Evolutionary conservation across 2,329 filamentous ascomycete genomes (phyloP), one percentile per base, ranked within the genome.

Genomic region (Purpureocillium lavendulum): DNA sequence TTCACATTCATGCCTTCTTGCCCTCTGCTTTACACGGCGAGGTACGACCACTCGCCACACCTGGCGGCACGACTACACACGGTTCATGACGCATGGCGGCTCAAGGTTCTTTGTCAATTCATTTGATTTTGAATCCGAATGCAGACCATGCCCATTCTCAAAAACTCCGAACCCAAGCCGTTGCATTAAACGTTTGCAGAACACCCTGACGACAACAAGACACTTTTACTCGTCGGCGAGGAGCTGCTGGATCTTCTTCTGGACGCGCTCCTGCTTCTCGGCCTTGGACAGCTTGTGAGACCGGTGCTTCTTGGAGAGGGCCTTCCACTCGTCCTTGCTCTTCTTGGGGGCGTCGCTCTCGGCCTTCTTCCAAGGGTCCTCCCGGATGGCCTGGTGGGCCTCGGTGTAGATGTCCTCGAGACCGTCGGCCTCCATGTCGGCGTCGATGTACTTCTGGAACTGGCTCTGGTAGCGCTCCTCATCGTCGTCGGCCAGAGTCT

Each of bases 381-480:
- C 90, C 53, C 92, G 89, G 78, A 98, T 98, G 64, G 84, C 83
- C 69, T 85, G 83, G 81, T 98, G 92, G 50, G 89, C 92, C 65
- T 96, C 87, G 47, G 77, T 67, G 80, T 97, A 98, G 56, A 97
- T 68, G 62, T 98, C 92, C 86, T 98, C 92, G 45, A 98, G 80
- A 59, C 85, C 87, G 60, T 96, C 92, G 50, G 92, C 89, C 76
- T 97, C 90, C 53, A 98, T 69, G 58, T 95, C 92, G 64, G 94
- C 87, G 53, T 98, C 90, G 56, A 95, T 84, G 80, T 98, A 98
- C 73, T 92, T 84, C 69, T 82, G 76, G 84, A 98, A 98, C 78
- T 98, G 92, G 58, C 80, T 82, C 80, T 90, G 90, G 87, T 87
- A 98, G 66, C 92, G 89, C 82, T 98, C 92, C 85, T 98, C 92